Base-by-base conservation (phyloP, 2,329 filamentous ascomycete species). In the Penicillium paneum region DNA sequence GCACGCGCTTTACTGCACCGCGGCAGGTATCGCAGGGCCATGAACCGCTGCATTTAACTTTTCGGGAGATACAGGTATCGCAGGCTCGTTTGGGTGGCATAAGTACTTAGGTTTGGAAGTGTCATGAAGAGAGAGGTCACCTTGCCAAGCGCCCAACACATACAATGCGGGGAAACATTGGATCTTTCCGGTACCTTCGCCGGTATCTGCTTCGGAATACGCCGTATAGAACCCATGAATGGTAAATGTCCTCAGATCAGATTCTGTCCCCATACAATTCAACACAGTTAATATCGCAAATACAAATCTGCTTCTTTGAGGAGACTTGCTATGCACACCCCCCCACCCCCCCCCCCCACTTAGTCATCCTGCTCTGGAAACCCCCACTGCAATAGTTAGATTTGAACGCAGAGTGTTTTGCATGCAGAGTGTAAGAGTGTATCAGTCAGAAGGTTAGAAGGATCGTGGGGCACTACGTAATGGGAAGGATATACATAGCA, bases 31-130 rank as follows among this genome's bases (percentile, higher is more conserved):
- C 55, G 52, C 68, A 70, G 21, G 67, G 67, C 60, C 55, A 66
- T 34, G 64, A 53, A 24, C 67, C 67, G 44, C 57, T 64, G 53
- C 64, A 69, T 45, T 65, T 68, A 12, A 70, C 61, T 59, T 70
- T 70, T 32, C 68, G 64, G 36, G 59, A 58, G 36, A 69, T 70
- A 26, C 65, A 70, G 26, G 46, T 54, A 56, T 70, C 67, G 42
- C 67, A 69, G 39, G 67, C 67, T 56, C 64, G 57, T 63, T 68
- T 70, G 21, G 61, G 62, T 35, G 62, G 49, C 54, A 48, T 49
- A 42, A 43, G n/a, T 17, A 11, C 12, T 8, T 44, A 31, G 11
- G 7, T 15, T 10, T 36, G 21, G 24, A 12, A 34, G 12, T 52
- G 24, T 39, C 17, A 24, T 15, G 15, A 32, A 19, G n/a, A 41